Evolutionary conservation across 1,284 basidiomycete species (phyloP), one percentile per base, ranked within the genome.

Genomic region (Hemileia vastatrix): DNA sequence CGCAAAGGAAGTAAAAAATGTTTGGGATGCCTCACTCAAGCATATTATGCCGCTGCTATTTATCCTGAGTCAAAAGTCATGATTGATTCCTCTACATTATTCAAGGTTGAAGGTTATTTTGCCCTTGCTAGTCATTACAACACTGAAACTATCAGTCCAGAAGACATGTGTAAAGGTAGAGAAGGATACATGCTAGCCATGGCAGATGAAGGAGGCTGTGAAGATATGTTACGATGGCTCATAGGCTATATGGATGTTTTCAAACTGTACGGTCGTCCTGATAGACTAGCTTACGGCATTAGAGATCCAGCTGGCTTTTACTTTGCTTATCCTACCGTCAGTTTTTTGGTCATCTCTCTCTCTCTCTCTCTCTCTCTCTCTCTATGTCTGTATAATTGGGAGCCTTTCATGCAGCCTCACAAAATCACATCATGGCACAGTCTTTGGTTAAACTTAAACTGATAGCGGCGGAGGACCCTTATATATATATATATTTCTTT

Each of bases 11-110:
- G 44, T 21, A 36, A 63, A 11, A 49, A 31, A 31, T n/a, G n/a
- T 58, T 6, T 64, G 3, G 54, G 50, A 6, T 15, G 19, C 6
- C 18, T 33, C 27, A 32, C 31, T 18, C 6, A 11, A 40, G 56
- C 65, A 27, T 66, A 54, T 43, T 66, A 75, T 64, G 84, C 83
- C 1, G 93, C 92, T 72, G 89, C 89, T 2, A 88, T 95, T 3
- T 96, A 92, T 76, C 92, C 92, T 1, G 92, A 95, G 73, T 83
- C 88, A n/a, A 87, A 89, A n/a, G 88, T 91, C 68, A 78, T 94
- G 65, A 91, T 95, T 73, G 85, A 82, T 64, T 81, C 84, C 69
- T 90, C 88, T 68, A 91, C 89, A 4, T 78, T 95, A 67, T 85
- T 94, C 77, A 95, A 95, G 76, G 74, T 93, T 8, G 90, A 93